Percentiles rank a stretch among this genome's conserved stretches.
phyloP scores from a whole-genome alignment of 768 basidiomycete species.

The Xanthoconium stramineum region DNA sequence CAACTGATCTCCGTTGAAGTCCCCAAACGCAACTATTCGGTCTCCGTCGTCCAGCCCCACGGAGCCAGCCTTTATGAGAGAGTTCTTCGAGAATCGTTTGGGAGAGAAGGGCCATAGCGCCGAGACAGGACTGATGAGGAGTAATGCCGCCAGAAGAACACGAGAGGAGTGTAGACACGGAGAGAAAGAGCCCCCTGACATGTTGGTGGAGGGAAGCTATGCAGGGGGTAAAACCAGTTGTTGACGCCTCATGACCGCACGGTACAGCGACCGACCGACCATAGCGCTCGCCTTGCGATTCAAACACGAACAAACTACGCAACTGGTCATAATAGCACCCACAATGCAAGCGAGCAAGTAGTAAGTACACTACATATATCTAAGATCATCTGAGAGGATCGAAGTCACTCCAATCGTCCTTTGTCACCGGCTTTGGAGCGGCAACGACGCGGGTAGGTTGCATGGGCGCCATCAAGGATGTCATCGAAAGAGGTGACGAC shows the following conservation, averaged over 20 bases:
- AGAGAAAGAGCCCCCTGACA: conserved; percentile 5
- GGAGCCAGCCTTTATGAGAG: conserved; percentile 74
- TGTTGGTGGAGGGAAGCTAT: not conserved
- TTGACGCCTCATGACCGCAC: conserved; percentile 4
- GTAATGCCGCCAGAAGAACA: conserved; percentile 14
- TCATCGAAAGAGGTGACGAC: conserved; percentile 37
- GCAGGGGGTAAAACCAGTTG: not conserved
- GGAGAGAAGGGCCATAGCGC: conserved; percentile 81
- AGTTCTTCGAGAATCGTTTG: conserved; percentile 82
- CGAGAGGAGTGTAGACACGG: not conserved
- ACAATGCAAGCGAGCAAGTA: not conserved
- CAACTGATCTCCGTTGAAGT: conserved; percentile 97
- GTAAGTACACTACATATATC: not conserved
- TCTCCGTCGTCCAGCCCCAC: conserved; percentile 73
- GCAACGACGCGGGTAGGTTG: conserved; percentile 44
- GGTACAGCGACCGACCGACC: not conserved
- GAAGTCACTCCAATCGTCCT: conserved; percentile 78
- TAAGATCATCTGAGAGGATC: conserved; percentile 50
- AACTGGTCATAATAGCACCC: not conserved
- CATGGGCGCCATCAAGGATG: conserved; percentile 56
- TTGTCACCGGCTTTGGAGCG: conserved; percentile 48
- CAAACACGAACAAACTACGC: conserved; percentile 27
- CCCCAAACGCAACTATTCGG: conserved; percentile 84
- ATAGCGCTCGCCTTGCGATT: conserved; percentile 3
- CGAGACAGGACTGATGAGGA: conserved; percentile 20